These are phyloP conservation scores for Crithidia expoeki DNA, from an alignment of 208 protist species.

Conservation along the genomic window DNA sequence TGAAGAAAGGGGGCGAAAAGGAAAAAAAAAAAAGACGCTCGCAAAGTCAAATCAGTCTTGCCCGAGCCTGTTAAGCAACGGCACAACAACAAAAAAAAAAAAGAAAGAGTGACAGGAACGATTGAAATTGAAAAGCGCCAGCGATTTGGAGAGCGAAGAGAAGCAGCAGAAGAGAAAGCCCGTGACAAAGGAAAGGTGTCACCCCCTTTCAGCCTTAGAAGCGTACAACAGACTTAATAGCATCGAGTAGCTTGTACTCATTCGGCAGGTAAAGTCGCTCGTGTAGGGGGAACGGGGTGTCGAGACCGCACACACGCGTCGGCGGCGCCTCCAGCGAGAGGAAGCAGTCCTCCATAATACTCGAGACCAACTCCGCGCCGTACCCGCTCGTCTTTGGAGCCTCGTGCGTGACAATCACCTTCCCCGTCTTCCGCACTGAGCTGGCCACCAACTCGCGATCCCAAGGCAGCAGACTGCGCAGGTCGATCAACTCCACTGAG, in stretches of 20 bases:
- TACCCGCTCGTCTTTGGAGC: constrained; percentile 95
- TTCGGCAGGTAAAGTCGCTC: constrained; percentile 96
- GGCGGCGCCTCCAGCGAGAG: constrained; percentile 96
- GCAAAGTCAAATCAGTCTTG: too few species aligned
- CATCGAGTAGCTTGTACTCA: constrained; percentile 87
- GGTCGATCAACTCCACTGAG: constrained; percentile 96
- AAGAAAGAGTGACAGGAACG: not conserved
- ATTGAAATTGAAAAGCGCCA: not conserved
- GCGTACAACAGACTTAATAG: constrained; percentile 52
- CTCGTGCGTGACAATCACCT: constrained; percentile 94
- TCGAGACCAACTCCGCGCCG: constrained; percentile 93
- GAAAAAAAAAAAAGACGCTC: too few species aligned
- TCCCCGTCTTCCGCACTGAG: constrained; percentile 94
- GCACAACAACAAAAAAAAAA: not conserved
- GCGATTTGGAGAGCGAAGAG: not conserved
- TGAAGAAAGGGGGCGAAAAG: too few species aligned
- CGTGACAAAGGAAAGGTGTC: constrained; percentile 6
- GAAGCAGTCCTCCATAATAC: constrained; percentile 94
- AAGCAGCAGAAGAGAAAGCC: not conserved
- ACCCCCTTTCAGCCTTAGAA: constrained; percentile 38
- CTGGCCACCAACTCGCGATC: constrained; percentile 93
- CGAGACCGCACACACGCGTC: constrained; percentile 96
- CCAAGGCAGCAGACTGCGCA: constrained; percentile 95
- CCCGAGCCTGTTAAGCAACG: too few species aligned
- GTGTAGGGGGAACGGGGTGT: constrained; percentile 97